A percentile compares a stretch with the other conserved stretches of the same genome.
Evolutionary conservation across 768 basidiomycete species (phyloP).

Genomic region (Dentipellis fragilis): DNA sequence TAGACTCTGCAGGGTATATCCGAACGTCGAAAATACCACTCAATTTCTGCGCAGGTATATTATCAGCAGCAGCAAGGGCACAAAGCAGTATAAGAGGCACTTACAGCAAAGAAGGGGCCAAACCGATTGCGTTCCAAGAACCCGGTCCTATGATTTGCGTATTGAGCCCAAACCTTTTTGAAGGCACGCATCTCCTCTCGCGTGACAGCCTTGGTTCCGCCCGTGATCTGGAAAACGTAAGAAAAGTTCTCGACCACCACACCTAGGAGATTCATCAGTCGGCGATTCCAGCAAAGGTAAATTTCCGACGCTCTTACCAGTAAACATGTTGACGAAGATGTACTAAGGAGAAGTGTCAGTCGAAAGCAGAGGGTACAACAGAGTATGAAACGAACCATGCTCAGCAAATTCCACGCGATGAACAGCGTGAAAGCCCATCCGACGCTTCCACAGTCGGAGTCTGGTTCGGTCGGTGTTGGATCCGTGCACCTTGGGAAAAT

Average conservation of each 20-base stretch:
- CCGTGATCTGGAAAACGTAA: constrained; percentile 85
- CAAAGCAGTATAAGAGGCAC: constrained; percentile 19
- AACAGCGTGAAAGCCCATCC: constrained; percentile 81
- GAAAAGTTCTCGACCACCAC: constrained; percentile 94
- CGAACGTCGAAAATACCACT: constrained; percentile 82
- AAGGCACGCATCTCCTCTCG: constrained; percentile 89
- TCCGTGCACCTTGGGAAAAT: constrained; percentile 77
- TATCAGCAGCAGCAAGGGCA: neutral
- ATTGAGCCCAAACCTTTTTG: constrained; percentile 90
- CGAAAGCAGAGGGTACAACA: too few species aligned
- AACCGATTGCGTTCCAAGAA: constrained; percentile 63
- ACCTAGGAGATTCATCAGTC: constrained; percentile 29
- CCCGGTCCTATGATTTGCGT: constrained; percentile 69
- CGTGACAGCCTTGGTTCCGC: constrained; percentile 72
- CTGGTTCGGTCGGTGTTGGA: constrained; percentile 28
- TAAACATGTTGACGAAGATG: constrained; percentile 94
- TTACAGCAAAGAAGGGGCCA: constrained; percentile 72
- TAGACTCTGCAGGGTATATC: constrained; percentile 69
- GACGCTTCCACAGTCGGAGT: constrained; percentile 83
- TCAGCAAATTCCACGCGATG: constrained; percentile 90
- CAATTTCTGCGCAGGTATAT: constrained; percentile 44
- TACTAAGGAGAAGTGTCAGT: constrained; percentile 40
- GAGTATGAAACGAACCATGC: constrained; percentile 52
- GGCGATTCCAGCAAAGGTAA: neutral
- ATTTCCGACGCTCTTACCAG: constrained; percentile 37